Conservation (phyloP, 2,329 filamentous ascomycete genomes). For the Talaromyces amestolkiae region DNA sequence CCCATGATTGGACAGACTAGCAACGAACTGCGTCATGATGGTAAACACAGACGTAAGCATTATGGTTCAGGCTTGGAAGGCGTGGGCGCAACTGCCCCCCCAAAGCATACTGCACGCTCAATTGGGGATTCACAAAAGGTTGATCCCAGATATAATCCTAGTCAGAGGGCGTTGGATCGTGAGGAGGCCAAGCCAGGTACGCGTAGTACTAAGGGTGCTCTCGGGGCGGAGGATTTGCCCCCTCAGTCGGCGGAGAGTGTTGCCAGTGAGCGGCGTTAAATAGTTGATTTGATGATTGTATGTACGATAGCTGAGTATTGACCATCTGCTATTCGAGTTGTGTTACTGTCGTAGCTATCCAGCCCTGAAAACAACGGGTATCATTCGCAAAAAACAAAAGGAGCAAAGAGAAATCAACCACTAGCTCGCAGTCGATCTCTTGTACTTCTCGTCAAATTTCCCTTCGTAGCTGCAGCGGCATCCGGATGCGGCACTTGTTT, state of each 20-base stretch:
- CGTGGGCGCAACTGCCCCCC: constrained; percentile 34
- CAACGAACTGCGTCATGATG: constrained; percentile 47
- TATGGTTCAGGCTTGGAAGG: constrained; percentile 45
- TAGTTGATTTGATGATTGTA: background rate
- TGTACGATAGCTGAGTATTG: background rate
- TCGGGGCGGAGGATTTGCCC: constrained; percentile 31
- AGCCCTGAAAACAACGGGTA: background rate
- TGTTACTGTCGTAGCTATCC: background rate
- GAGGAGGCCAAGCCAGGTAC: constrained; percentile 26
- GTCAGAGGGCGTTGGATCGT: constrained; percentile 31
- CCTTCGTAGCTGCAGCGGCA: constrained; percentile 19
- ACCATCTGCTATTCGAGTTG: background rate
- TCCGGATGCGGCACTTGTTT: constrained; percentile 49
- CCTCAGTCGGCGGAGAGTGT: constrained; percentile 19
- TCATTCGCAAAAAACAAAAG: background rate
- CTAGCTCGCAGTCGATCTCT: constrained; percentile 18
- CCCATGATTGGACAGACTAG: constrained; percentile 51
- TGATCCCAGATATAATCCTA: constrained; percentile 25
- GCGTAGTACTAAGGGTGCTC: constrained; percentile 30
- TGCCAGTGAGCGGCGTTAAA: constrained; percentile 13
- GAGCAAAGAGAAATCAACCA: background rate
- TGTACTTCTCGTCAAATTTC: constrained; percentile 19
- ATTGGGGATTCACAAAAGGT: constrained; percentile 20
- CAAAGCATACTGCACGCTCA: constrained; percentile 5
- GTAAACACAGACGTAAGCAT: constrained; percentile 41